phyloP scores from a whole-genome alignment of 1,284 basidiomycete species.

The Porogramme epimiltina region DNA sequence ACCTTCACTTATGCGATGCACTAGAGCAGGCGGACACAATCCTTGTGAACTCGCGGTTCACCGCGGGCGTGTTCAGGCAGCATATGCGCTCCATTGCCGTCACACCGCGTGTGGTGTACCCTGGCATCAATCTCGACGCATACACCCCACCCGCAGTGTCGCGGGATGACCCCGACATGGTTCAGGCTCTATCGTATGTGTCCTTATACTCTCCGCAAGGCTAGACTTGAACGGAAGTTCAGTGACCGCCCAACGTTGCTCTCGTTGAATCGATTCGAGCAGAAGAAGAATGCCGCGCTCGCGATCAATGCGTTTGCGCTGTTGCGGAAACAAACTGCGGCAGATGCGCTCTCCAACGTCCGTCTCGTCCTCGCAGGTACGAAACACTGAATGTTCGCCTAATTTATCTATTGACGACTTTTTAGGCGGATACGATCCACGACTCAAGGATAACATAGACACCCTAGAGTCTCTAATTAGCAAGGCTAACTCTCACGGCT shows the following conservation, averaged over 20 bases:
- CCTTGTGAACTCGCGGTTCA: conserved; percentile 92
- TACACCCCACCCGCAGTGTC: conserved; percentile 53
- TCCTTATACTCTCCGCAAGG: not conserved
- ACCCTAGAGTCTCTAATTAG: conserved; percentile 63
- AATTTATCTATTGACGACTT: not conserved
- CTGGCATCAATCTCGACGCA: conserved; percentile 83
- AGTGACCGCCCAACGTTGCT: conserved; percentile 80
- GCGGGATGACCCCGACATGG: conserved; percentile 50
- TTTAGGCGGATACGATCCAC: conserved; percentile 75
- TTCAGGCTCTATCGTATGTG: conserved; percentile 69
- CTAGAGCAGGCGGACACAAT: conserved; percentile 87
- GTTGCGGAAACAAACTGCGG: conserved; percentile 32
- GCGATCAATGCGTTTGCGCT: conserved; percentile 81
- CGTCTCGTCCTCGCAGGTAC: conserved; percentile 61
- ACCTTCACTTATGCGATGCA: not conserved
- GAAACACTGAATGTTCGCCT: conserved; percentile 51
- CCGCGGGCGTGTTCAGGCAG: conserved; percentile 74
- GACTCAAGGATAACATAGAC: conserved; percentile 69
- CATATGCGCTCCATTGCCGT: conserved; percentile 74
- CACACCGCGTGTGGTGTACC: conserved; percentile 83
- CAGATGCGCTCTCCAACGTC: conserved; percentile 25
- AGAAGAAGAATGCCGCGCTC: conserved; percentile 89
- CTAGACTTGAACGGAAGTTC: conserved; percentile 3
- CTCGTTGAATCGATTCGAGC: conserved; percentile 95
- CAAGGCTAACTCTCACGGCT: conserved; percentile 49